Evolutionary conservation across 495 filamentous ascomycete genomes (phyloP), one percentile per base, ranked within the genome.

Genomic region (Podospora pseudocomata): DNA sequence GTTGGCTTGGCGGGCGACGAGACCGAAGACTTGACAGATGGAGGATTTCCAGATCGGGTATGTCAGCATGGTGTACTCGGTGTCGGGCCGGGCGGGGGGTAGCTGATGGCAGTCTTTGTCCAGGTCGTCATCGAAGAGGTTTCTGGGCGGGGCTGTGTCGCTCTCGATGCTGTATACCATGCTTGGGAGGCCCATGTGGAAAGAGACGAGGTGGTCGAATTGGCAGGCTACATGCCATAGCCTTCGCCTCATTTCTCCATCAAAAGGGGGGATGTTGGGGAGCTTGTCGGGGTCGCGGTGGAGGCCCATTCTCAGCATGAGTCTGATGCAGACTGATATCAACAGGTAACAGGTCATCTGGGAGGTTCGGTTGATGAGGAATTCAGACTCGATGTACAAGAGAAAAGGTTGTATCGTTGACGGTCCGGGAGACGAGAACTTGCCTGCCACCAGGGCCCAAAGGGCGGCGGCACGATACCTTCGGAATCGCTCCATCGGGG

Each of bases 241-340:
- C 18, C 87, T 79, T 16, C 86, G 77, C 19, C 87, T 77, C 76
- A 87, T 86, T 72, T 89, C 86, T 5, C 81, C 85, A 28, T 84
- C 75, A 61, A 85, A 86, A 0, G 81, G 76, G 0, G 85, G 82
- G 55, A 91, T 86, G 26, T 77, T 75, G 32, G 79, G 72, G n/a
- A 80, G 70, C 59, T 79, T 75, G 64, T 76, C 78, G 7, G 83
- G 77, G 64, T 89, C 86, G 20, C 86, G 81, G 65, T 89, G 86
- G 26, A 85, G 79, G 16, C 86, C 86, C 81, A 86, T 83, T 60
- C 81, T 81, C 57, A 88, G 60, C 65, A 86, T 84, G 1, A 88
- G 74, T 15, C 84, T 81, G 30, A 86, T 77, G 20, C 79, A 70
- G 18, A 79, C 78, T 16, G 83, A 82, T 0, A 81, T 77, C 9